phyloP scores from a whole-genome alignment of 2,329 filamentous ascomycete species.

The Fusarium acutatum region DNA sequence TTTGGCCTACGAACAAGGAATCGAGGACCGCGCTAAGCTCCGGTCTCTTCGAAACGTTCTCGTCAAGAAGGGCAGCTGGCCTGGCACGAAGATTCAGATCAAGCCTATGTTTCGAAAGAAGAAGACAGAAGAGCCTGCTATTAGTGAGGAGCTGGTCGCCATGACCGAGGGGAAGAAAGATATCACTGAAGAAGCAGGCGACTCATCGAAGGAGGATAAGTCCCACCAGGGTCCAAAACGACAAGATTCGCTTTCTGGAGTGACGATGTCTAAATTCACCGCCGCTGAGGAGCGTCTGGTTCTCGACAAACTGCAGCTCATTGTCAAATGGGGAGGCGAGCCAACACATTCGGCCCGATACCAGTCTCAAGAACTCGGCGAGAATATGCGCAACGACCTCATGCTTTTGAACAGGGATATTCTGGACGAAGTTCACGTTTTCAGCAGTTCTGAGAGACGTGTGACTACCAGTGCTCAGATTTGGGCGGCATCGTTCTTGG shows the following conservation, averaged over 20 bases:
- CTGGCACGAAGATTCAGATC: constrained; percentile 97
- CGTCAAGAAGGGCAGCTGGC: constrained; percentile 91
- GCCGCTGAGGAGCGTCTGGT: constrained; percentile 93
- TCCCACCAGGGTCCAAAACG: constrained; percentile 59
- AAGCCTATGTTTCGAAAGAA: constrained; percentile 98
- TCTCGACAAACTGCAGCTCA: constrained; percentile 93
- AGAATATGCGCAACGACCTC: constrained; percentile 95
- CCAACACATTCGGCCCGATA: constrained; percentile 97
- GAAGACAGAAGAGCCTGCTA: constrained; percentile 67
- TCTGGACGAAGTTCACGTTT: constrained; percentile 91
- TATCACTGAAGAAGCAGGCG: constrained; percentile 31
- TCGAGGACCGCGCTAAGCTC: constrained; percentile 90
- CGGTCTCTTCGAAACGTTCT: constrained; percentile 84
- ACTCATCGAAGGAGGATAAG: constrained; percentile 33
- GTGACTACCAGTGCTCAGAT: constrained; percentile 98
- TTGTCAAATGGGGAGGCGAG: constrained; percentile 99
- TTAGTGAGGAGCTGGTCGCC: constrained; percentile 48
- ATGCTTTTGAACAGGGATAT: constrained; percentile 92
- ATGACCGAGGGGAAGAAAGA: constrained; percentile 43
- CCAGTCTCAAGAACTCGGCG: constrained; percentile 91
- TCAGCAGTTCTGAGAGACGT: constrained; percentile 92
- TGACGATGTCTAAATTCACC: constrained; percentile 93
- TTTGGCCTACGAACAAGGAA: constrained; percentile 76
- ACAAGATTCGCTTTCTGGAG: constrained; percentile 86
- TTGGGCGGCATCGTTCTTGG: constrained; percentile 88